A percentile compares a stretch with the other conserved stretches of the same genome.
Evolutionary conservation across 495 filamentous ascomycete species (phyloP).

Genomic region (Penicillium goetzii): DNA sequence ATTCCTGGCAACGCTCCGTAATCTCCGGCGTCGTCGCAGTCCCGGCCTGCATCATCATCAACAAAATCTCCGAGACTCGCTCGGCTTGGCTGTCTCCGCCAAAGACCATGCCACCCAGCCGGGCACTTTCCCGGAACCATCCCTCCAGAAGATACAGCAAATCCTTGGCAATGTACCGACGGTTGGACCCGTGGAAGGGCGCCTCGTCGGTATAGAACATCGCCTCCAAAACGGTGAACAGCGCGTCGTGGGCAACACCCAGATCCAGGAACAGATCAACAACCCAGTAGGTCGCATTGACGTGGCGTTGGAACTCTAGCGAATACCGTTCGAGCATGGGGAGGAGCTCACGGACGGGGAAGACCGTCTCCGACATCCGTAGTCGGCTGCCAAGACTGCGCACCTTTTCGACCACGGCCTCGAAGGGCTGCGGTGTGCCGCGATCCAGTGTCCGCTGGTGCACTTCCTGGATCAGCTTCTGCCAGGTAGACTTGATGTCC

Average conservation of each 20-base stretch:
- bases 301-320: conserved; percentile 68
- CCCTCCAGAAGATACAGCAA: conserved; percentile 62
- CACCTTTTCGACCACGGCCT: conserved; percentile 73
- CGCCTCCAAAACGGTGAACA: conserved; percentile 76
- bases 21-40: conserved; percentile 14
- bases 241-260: conserved; percentile 70
- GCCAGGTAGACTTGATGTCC: conserved; percentile 83
- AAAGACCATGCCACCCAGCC: conserved; percentile 55
- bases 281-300: conserved; percentile 76
- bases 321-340: conserved; percentile 80
- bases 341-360: conserved; percentile 67
- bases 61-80: conserved; percentile 51
- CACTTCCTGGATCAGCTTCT: conserved; percentile 70
- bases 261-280: conserved; percentile 79
- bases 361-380: conserved; percentile 75
- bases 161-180: conserved; percentile 62
- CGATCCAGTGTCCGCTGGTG: conserved; percentile 63
- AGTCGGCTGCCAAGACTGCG: conserved; percentile 78
- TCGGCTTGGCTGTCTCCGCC: conserved; percentile 56
- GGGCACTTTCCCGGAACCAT: conserved; percentile 66
- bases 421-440: conserved; percentile 69
- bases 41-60: conserved; percentile 40
- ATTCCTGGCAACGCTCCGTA: conserved; percentile 32
- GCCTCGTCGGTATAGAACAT: conserved; percentile 84
- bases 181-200: conserved; percentile 73